Base-by-base conservation (phyloP, 108 stramenopile species). In the Skeletonema grethae region DNA sequence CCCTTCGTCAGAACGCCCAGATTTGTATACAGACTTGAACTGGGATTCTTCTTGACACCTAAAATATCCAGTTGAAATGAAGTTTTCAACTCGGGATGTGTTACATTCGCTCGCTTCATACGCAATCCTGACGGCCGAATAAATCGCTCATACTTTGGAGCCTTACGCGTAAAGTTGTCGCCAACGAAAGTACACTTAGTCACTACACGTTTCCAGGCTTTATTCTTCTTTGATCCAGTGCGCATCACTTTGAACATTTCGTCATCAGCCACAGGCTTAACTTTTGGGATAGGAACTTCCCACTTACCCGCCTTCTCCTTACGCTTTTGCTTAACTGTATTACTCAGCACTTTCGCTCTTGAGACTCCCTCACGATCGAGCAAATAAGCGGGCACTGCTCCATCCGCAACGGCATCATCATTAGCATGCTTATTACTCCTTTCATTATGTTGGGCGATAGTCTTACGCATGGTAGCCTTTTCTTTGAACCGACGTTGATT, bases 291-390 rank as follows among this genome's bases (percentile, higher is more conserved):
- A 30, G 99, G 99, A 5, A 99, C 99, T 70, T 95, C 95, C 99
- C 99, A 99, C 75, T 98, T 99, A 18, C 99, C 99, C 38, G 99
- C 99, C 90, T 99, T 99, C 85, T 99, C 99, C 76, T 98, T 98
- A 55, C 99, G 84, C 88, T 99, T 99, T 89, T 99, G 99, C 77
- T 99, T 99, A 53, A 99, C 94, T 15, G 98, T 97, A 82, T 99
- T 99, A 69, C 87, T 89, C 61, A 99, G 82, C 7, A 99, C 97
- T 80, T 99, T 99, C 70, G 98, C 98, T n/a, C 99, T 88, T 31
- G 85, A 85, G 12, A 97, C 96, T 30, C 97, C 97, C 85, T 99
- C 98, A 7, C 99, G 88, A 83, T 99, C 99, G 34, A 99, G 85
- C 81, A 99, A 82, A 72, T 98, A 99, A 20, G 98, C 97, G 7